These are phyloP conservation scores for Scheffersomyces stipitis DNA, from an alignment of 805 yeast species.

Conservation along the genomic window DNA sequence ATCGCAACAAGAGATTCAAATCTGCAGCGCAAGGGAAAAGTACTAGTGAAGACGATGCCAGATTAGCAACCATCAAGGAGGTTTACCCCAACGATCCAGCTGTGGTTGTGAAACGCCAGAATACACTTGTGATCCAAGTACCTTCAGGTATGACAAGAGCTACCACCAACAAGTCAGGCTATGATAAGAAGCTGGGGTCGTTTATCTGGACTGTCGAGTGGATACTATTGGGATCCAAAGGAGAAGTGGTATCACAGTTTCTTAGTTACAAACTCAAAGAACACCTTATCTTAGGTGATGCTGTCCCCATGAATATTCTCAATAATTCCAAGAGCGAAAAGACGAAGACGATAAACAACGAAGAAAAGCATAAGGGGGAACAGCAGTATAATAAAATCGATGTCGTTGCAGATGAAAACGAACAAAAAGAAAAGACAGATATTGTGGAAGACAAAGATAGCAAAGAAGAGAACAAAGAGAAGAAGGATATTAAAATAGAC, in stretches of 20 bases:
- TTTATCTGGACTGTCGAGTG: slow-evolving; percentile 84
- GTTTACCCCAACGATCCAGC: slow-evolving; percentile 27
- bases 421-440: no score
- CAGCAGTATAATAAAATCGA: no score
- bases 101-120: slow-evolving; percentile 49
- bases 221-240: slow-evolving; percentile 42
- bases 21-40: slow-evolving; percentile 12
- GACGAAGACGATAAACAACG: no score
- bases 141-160: slow-evolving; percentile 79
- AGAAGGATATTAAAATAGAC: no score
- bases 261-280: slow-evolving; percentile 48
- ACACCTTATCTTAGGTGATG: slow-evolving; percentile 27
- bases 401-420: slow-evolving; percentile 4
- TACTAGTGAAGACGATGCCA: slow-evolving; percentile 21
- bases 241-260: slow-evolving; percentile 28
- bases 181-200: slow-evolving; percentile 59
- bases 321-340: slow-evolving; percentile 11
- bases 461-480: no score
- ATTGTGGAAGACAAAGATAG: no score
- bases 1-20: slow-evolving; percentile 19
- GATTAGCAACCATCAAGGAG: slow-evolving; percentile 19
- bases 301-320: slow-evolving; percentile 42
- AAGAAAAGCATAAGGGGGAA: no score
- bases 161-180: slow-evolving; percentile 61
- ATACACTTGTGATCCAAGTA: slow-evolving; percentile 59